Conservation (phyloP, 176 grass and related monocot genomes). For the Lolium multiflorum region DNA sequence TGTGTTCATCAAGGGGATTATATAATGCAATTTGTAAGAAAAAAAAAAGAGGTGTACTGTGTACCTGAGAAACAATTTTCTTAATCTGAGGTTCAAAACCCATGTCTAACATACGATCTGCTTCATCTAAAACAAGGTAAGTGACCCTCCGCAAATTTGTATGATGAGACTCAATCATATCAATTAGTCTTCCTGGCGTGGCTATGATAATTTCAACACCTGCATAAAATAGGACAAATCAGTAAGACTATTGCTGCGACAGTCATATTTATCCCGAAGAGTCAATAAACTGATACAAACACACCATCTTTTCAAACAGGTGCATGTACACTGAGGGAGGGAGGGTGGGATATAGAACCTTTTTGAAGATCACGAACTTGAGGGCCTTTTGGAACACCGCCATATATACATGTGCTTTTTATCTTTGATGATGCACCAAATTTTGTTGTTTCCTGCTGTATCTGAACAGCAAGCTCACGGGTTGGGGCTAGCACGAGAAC, state of each 20-base stretch:
- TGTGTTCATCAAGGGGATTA: neutral
- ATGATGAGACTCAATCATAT: slow-evolving; percentile 98
- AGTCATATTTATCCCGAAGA: neutral
- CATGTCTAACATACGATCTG: slow-evolving; percentile 98
- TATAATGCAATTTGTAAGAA: neutral
- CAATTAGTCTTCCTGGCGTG: slow-evolving; percentile 96
- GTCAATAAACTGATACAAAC: neutral
- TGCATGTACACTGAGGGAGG: neutral
- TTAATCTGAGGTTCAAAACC: slow-evolving; percentile 98
- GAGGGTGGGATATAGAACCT: slow-evolving; percentile 45
- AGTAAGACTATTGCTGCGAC: slow-evolving; percentile 12
- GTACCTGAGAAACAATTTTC: slow-evolving; percentile 98
- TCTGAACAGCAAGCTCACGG: slow-evolving; percentile 91
- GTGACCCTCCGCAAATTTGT: slow-evolving; percentile 95
- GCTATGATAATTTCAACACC: slow-evolving; percentile 99
- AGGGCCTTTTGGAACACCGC: slow-evolving; percentile 96
- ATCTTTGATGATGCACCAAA: slow-evolving; percentile 98
- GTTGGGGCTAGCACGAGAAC: slow-evolving; percentile 92
- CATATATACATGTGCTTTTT: slow-evolving; percentile 98
- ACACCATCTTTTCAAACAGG: neutral
- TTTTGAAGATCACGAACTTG: slow-evolving; percentile 99
- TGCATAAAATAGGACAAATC: slow-evolving; percentile 34
- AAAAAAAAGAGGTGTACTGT: slow-evolving; percentile 40
- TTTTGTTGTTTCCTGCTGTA: slow-evolving; percentile 91
- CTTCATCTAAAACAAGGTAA: slow-evolving; percentile 98